Percentiles rank a stretch among this genome's conserved stretches.
Conservation (phyloP, 768 basidiomycete genomes). For the Phylloporus sp. region DNA sequence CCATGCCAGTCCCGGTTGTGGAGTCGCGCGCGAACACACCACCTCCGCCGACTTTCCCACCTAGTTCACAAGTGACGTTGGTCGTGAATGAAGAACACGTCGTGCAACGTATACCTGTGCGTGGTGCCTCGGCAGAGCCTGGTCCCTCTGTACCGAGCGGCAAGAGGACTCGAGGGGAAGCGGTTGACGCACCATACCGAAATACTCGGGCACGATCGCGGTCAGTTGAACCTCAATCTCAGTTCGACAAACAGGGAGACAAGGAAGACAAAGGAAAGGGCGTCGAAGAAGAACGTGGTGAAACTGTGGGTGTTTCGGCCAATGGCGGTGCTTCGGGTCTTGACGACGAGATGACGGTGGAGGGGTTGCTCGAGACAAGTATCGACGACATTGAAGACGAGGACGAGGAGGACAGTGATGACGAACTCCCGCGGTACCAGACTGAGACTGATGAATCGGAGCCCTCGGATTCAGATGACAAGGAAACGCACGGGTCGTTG, state of each 20-base stretch:
- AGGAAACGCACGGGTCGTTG: slow-evolving; percentile 23
- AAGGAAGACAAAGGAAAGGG: slow-evolving; percentile 1
- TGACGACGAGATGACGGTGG: slow-evolving; percentile 22
- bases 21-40: not conserved
- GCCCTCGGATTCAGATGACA: slow-evolving; percentile 29
- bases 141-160: slow-evolving; percentile 7
- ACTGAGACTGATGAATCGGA: slow-evolving; percentile 1
- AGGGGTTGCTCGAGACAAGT: slow-evolving; percentile 17
- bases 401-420: not conserved
- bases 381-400: not conserved
- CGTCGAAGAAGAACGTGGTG: not conserved
- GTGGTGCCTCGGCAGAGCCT: slow-evolving; percentile 11
- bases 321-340: not conserved
- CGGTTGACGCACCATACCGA: slow-evolving; percentile 10
- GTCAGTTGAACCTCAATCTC: slow-evolving; percentile 15
- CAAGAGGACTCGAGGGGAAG: not conserved
- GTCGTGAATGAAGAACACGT: slow-evolving; percentile 1
- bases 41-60: not conserved
- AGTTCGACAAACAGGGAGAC: not conserved
- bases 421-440: slow-evolving; percentile 8
- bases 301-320: not conserved
- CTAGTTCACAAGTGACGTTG: slow-evolving; percentile 10
- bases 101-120: slow-evolving; percentile 1
- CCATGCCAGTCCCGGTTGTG: no score
- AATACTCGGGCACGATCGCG: slow-evolving; percentile 22